These are phyloP conservation scores for Aspergillus neotritici DNA, from an alignment of 2,329 filamentous ascomycete species.

Conservation along the genomic window DNA sequence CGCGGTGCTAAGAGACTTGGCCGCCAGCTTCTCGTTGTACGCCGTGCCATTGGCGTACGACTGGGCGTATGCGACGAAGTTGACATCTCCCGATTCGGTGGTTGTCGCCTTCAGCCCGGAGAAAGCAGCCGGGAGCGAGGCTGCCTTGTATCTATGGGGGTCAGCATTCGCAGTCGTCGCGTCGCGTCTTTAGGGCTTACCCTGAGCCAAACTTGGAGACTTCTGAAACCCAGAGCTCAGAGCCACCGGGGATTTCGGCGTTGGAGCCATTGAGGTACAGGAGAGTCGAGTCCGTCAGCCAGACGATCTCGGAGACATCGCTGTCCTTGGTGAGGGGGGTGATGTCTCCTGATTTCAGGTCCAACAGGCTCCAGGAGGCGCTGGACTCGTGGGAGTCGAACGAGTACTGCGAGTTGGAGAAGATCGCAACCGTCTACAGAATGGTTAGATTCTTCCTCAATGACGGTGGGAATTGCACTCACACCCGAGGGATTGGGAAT, in stretches of 20 bases:
- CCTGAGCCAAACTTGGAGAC: slow-evolving; percentile 27
- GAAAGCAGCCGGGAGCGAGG: slow-evolving; percentile 33
- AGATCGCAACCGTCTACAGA: slow-evolving; percentile 41
- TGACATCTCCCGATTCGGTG: slow-evolving; percentile 42
- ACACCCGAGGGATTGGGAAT: slow-evolving; percentile 38
- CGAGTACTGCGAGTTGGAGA: slow-evolving; percentile 66
- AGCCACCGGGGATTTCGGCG: slow-evolving; percentile 34
- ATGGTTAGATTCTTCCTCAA: background rate
- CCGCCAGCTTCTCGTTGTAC: slow-evolving; percentile 58
- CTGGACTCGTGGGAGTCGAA: slow-evolving; percentile 67
- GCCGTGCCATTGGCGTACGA: slow-evolving; percentile 64
- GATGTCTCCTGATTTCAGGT: slow-evolving; percentile 62
- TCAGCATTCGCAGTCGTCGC: background rate
- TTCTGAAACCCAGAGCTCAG: slow-evolving; percentile 36
- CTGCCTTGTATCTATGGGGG: slow-evolving; percentile 32
- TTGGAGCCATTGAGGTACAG: slow-evolving; percentile 51
- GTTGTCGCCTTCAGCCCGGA: slow-evolving; percentile 35
- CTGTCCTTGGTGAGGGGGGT: slow-evolving; percentile 60
- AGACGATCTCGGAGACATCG: slow-evolving; percentile 64
- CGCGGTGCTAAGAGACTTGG: slow-evolving; percentile 58
- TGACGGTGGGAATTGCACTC: slow-evolving; percentile 11
- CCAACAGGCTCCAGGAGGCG: slow-evolving; percentile 61
- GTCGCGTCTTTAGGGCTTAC: slow-evolving; percentile 15
- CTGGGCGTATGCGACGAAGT: slow-evolving; percentile 52
- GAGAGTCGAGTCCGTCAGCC: slow-evolving; percentile 62